Percentiles rank a stretch among this genome's conserved stretches.
Evolutionary conservation across 2,329 filamentous ascomycete species (phyloP).

Genomic region (Aspergillus neoniger): DNA sequence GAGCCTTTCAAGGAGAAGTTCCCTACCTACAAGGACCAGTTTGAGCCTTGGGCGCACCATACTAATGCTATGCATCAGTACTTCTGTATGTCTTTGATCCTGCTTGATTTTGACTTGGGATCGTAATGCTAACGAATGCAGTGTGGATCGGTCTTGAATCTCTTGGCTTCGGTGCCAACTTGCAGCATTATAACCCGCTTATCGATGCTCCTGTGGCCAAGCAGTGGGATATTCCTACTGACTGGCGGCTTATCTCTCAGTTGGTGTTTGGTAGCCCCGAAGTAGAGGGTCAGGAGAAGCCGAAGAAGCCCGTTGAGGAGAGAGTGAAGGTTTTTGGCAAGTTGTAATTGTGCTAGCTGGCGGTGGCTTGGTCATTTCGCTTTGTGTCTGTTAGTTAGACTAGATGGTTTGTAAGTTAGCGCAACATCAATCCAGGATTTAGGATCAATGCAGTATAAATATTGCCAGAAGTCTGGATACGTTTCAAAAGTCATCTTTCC

Average conservation of each 20-base stretch:
- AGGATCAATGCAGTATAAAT: no score
- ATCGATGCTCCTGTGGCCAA: slow-evolving; percentile 71
- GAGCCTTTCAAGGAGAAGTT: slow-evolving; percentile 68
- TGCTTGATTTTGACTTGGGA: background rate
- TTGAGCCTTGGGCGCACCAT: slow-evolving; percentile 75
- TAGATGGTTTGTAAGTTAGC: background rate
- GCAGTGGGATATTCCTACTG: slow-evolving; percentile 68
- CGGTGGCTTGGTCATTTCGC: background rate
- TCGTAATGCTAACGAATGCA: slow-evolving; percentile 13
- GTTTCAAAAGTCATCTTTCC: no score
- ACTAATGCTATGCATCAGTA: slow-evolving; percentile 81
- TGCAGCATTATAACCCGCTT: slow-evolving; percentile 92
- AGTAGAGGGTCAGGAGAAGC: slow-evolving; percentile 63
- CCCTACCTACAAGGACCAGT: slow-evolving; percentile 74
- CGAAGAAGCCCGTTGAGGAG: slow-evolving; percentile 64
- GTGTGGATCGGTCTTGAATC: slow-evolving; percentile 81
- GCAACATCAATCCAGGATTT: background rate
- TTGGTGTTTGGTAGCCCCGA: slow-evolving; percentile 73
- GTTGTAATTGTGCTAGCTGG: slow-evolving; percentile 6
- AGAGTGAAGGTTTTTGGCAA: slow-evolving; percentile 64
- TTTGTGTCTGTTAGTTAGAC: background rate
- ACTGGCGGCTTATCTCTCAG: slow-evolving; percentile 79
- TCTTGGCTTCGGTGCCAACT: slow-evolving; percentile 82
- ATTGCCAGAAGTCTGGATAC: no score
- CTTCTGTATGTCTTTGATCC: slow-evolving; percentile 46